Percentiles rank a stretch among this genome's conserved stretches.
phyloP scores from a whole-genome alignment of 176 grass and related monocot genomes.

The Pontederia crassipes region DNA sequence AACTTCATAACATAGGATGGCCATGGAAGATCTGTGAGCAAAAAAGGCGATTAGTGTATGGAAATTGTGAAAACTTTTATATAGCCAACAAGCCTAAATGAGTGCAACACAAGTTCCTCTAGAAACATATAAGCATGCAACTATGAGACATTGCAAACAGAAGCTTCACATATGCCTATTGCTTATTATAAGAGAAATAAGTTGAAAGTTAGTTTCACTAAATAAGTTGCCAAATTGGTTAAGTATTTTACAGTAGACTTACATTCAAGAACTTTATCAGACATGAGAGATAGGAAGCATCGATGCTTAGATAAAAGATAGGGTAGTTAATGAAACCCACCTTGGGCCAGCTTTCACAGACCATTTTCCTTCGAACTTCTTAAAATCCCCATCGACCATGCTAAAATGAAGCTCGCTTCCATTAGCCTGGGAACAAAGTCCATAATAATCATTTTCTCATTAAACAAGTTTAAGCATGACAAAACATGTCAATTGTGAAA shows the following conservation, averaged over 20 bases:
- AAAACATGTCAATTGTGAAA: background rate
- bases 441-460: background rate
- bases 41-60: conserved; percentile 2
- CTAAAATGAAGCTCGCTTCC: conserved; percentile 80
- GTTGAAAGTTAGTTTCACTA: too few species aligned
- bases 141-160: too few species aligned
- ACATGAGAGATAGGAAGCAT: too few species aligned
- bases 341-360: conserved; percentile 60
- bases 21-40: conserved; percentile 44
- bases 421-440: conserved; percentile 26
- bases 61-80: too few species aligned
- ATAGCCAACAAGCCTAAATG: too few species aligned
- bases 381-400: conserved; percentile 94
- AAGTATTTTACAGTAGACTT: too few species aligned
- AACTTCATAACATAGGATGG: conserved; percentile 73
- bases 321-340: conserved; percentile 18
- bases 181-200: too few species aligned
- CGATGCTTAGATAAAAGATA: background rate
- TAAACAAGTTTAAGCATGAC: background rate
- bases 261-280: too few species aligned
- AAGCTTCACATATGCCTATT: too few species aligned
- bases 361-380: conserved; percentile 99
- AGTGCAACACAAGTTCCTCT: too few species aligned
- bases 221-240: too few species aligned
- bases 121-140: too few species aligned